Conservation (phyloP, 2,329 filamentous ascomycete genomes). For the Talaromyces islandicus region DNA sequence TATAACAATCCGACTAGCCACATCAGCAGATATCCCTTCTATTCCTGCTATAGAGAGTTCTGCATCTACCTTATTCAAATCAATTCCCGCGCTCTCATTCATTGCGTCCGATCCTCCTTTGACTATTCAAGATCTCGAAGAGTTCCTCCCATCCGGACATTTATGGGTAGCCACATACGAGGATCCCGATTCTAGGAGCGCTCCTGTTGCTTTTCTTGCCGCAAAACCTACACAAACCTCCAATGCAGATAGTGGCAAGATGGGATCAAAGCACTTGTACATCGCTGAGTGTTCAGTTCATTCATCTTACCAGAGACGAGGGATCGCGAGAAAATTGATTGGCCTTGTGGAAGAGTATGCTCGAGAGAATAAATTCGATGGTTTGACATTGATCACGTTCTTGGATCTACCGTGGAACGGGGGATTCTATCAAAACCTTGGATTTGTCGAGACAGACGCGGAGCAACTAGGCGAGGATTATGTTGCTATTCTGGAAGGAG, state of each 20-base stretch:
- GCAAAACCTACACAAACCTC: neutral
- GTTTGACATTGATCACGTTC: constrained; percentile 6
- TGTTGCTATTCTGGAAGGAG: neutral
- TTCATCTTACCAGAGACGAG: constrained; percentile 2
- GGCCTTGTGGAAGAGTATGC: constrained; percentile 10
- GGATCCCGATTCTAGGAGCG: neutral
- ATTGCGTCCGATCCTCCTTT: constrained; percentile 4
- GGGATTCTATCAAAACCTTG: constrained; percentile 2
- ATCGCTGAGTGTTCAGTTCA: constrained; percentile 10
- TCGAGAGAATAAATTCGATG: neutral
- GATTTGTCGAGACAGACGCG: constrained; percentile 3
- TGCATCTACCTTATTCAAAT: constrained; percentile 4
- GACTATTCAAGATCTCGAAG: neutral
- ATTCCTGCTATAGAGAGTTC: constrained; percentile 6
- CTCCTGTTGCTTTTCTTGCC: constrained; percentile 3
- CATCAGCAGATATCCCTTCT: neutral
- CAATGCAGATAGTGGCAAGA: neutral
- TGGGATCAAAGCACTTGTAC: neutral
- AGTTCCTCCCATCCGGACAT: neutral
- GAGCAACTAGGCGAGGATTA: neutral
- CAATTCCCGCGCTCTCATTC: constrained; percentile 2
- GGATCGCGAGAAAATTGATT: constrained; percentile 13
- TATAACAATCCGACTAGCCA: neutral
- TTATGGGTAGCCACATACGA: constrained; percentile 5
- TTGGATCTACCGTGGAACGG: constrained; percentile 9